Evolutionary conservation across 805 yeast genomes (phyloP).

Genomic region (Wickerhamiella kurtzmanii): DNA sequence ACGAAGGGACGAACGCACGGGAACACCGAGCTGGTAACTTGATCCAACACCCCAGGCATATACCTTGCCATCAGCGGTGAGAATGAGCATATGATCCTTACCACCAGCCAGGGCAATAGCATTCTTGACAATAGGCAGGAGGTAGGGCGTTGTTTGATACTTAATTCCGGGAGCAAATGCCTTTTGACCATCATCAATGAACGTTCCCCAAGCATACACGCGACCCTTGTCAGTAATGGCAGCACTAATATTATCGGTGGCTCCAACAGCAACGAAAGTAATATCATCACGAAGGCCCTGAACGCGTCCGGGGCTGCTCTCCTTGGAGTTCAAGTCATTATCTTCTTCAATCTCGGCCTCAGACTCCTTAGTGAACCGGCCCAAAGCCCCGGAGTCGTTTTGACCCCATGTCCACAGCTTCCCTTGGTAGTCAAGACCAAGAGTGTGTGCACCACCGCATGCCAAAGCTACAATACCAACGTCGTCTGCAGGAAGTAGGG

Average conservation of each 20-base stretch:
- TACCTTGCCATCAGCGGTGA: conserved; percentile 74
- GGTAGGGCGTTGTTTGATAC: conserved; percentile 55
- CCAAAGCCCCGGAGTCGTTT: conserved; percentile 83
- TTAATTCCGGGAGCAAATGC: conserved; percentile 59
- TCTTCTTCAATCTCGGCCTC: conserved; percentile 50
- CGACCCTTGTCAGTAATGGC: conserved; percentile 69
- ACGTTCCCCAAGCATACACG: conserved; percentile 96
- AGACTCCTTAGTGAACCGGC: conserved; percentile 67
- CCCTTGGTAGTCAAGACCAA: conserved; percentile 66
- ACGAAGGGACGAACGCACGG: conserved; percentile 31
- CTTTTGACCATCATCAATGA: conserved; percentile 69
- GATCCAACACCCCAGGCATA: conserved; percentile 98
- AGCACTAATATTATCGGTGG: conserved; percentile 84
- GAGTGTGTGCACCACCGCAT: conserved; percentile 90
- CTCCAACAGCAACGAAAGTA: conserved; percentile 67
- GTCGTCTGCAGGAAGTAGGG: conserved; percentile 48
- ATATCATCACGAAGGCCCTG: conserved; percentile 43
- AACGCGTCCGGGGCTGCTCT: conserved; percentile 77
- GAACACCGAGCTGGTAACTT: conserved; percentile 81
- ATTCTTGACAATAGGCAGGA: conserved; percentile 45
- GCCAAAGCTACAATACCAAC: conserved; percentile 73
- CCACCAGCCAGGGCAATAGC: conserved; percentile 82
- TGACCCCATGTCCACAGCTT: conserved; percentile 98
- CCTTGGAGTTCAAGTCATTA: conserved; percentile 77
- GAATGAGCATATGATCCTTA: conserved; percentile 78